phyloP scores from a whole-genome alignment of 306 rosid genomes.

The Castanea mollissima region DNA sequence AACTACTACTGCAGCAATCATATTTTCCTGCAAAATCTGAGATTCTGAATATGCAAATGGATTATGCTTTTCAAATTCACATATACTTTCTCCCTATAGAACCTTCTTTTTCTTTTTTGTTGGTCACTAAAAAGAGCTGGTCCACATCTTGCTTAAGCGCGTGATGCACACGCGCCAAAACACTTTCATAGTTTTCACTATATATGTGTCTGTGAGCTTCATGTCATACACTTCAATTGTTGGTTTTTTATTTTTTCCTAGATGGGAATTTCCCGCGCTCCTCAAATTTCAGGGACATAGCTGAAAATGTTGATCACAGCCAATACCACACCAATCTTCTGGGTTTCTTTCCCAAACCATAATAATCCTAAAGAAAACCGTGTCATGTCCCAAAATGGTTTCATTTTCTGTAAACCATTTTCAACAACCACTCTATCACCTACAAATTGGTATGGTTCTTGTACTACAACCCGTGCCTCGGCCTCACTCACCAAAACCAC shows the following conservation, averaged over 20 bases:
- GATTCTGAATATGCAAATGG: conserved; percentile 1
- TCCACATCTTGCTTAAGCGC: conserved; percentile 31
- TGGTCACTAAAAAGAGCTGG: neutral
- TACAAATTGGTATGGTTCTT: conserved; percentile 25
- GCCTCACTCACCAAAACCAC: conserved; percentile 25
- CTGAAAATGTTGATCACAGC: conserved; percentile 28
- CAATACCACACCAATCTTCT: conserved; percentile 27
- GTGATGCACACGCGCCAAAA: conserved; percentile 26
- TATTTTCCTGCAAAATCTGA: conserved; percentile 24
- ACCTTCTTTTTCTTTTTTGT: neutral
- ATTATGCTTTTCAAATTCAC: neutral
- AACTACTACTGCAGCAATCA: conserved; percentile 32
- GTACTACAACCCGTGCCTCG: conserved; percentile 13
- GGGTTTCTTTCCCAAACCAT: conserved; percentile 17
- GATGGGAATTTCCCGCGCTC: conserved; percentile 12
- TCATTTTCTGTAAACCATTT: conserved; percentile 34
- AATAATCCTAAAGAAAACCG: neutral
- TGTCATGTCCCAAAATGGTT: conserved; percentile 18
- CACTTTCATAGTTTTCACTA: neutral
- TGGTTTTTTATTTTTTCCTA: neutral
- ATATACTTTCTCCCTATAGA: neutral
- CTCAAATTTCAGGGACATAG: conserved; percentile 2
- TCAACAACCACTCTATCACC: conserved; percentile 13
- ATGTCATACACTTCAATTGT: neutral
- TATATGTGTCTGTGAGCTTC: too few species aligned